Conservation (phyloP, 2,329 filamentous ascomycete species). For the Sordariomycetes sp. region DNA sequence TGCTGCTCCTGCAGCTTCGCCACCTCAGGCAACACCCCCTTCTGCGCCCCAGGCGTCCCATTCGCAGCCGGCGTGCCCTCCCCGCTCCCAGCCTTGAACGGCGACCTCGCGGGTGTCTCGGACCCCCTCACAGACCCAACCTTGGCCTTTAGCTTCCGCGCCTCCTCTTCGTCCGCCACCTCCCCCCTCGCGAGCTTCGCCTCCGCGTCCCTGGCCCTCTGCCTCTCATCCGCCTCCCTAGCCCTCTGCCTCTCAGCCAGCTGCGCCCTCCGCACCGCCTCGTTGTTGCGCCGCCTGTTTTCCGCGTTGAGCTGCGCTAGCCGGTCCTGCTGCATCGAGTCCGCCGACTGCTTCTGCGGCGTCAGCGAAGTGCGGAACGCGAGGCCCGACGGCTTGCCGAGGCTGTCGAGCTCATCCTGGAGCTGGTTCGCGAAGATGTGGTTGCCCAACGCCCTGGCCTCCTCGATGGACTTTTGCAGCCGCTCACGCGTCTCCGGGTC, state of each 20-base stretch:
- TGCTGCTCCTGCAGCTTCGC: slow-evolving; percentile 39
- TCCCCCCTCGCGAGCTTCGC: slow-evolving; percentile 46
- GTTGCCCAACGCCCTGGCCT: slow-evolving; percentile 52
- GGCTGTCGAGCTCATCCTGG: slow-evolving; percentile 46
- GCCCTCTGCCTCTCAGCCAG: slow-evolving; percentile 60
- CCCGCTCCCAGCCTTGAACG: slow-evolving; percentile 30
- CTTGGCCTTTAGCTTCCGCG: slow-evolving; percentile 50
- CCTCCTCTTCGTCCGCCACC: slow-evolving; percentile 41
- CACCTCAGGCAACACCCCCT: slow-evolving; percentile 31
- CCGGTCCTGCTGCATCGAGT: slow-evolving; percentile 61
- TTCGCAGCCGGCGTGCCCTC: slow-evolving; percentile 32
- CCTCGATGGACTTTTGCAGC: slow-evolving; percentile 49
- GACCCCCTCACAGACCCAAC: slow-evolving; percentile 57
- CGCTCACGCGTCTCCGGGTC: slow-evolving; percentile 55
- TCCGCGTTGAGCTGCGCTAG: slow-evolving; percentile 72
- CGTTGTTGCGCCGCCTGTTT: slow-evolving; percentile 74
- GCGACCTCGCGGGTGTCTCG: slow-evolving; percentile 31
- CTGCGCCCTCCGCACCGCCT: slow-evolving; percentile 83
- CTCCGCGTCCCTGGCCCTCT: too few species aligned
- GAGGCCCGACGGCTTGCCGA: slow-evolving; percentile 51
- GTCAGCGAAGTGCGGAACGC: slow-evolving; percentile 57
- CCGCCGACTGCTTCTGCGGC: slow-evolving; percentile 34
- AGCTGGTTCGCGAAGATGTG: slow-evolving; percentile 38
- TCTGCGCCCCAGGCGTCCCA: slow-evolving; percentile 33
- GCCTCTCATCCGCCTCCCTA: slow-evolving; percentile 43